A percentile compares a stretch with the other conserved stretches of the same genome.
These are phyloP conservation scores for Fusarium nurragi DNA, from an alignment of 2,329 filamentous ascomycete genomes.

Conservation along the genomic window DNA sequence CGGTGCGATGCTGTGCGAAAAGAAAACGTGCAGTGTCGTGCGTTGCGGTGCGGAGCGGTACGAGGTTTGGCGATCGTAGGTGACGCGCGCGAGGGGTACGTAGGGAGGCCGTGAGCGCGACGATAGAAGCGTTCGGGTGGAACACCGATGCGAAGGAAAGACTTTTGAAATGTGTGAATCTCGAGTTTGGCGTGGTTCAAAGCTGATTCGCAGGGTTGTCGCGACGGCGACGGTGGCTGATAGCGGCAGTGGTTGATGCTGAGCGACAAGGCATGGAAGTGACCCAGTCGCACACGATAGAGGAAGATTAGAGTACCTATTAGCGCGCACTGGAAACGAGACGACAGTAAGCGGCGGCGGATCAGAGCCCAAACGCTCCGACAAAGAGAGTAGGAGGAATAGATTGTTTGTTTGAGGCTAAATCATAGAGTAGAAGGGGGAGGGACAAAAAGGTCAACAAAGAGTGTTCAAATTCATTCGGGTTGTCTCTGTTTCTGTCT, in stretches of 20 bases:
- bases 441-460: background rate
- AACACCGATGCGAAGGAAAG: slow-evolving; percentile 1
- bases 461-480: too few relatives aligned
- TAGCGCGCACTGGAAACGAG: slow-evolving; percentile 23
- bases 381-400: slow-evolving; percentile 17
- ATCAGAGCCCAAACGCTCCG: slow-evolving; percentile 40
- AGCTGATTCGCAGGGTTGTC: slow-evolving; percentile 23
- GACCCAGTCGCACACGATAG: slow-evolving; percentile 26
- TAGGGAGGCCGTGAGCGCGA: slow-evolving; percentile 37
- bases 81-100: slow-evolving; percentile 37
- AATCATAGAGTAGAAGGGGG: background rate
- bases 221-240: slow-evolving; percentile 30
- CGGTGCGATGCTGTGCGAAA: slow-evolving; percentile 25
- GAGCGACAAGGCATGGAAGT: slow-evolving; percentile 32
- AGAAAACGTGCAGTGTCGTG: background rate
- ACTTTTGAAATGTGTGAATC: background rate
- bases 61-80: slow-evolving; percentile 35
- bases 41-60: slow-evolving; percentile 12
- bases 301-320: slow-evolving; percentile 16
- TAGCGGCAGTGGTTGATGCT: slow-evolving; percentile 26
- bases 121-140: slow-evolving; percentile 10
- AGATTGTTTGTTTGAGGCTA: background rate
- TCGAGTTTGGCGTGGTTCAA: slow-evolving; percentile 8
- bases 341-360: slow-evolving; percentile 33
- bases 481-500: background rate